A percentile compares a stretch with the other conserved stretches of the same genome.
These are phyloP conservation scores for Xylona heveae DNA, from an alignment of 495 filamentous ascomycete species.

Conservation along the genomic window DNA sequence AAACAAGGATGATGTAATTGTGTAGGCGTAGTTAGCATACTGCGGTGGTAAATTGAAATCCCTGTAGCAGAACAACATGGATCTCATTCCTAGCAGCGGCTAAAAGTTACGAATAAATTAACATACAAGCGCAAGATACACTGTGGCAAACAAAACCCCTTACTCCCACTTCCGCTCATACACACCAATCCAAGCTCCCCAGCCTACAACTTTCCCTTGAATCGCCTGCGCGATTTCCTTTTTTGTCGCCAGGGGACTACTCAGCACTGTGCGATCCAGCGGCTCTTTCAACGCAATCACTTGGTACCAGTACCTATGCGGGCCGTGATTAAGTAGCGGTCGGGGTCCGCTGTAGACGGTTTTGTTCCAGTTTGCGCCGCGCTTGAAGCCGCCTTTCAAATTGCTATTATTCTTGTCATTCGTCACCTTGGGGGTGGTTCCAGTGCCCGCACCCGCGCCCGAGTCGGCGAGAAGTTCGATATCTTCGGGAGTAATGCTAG, in stretches of 20 bases:
- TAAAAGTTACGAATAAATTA: no score
- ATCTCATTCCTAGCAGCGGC: no score
- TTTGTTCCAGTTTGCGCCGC: slow-evolving; percentile 19
- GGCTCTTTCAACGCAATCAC: slow-evolving; percentile 22
- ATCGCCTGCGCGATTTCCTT: slow-evolving; percentile 19
- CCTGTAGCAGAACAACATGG: no score
- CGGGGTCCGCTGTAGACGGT: slow-evolving; percentile 19
- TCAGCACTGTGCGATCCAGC: slow-evolving; percentile 16
- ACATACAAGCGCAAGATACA: no score
- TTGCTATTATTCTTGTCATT: no score
- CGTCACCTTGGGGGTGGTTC: no score
- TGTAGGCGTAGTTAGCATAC: no score
- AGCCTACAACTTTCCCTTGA: slow-evolving; percentile 24
- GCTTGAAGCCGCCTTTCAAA: slow-evolving; percentile 25
- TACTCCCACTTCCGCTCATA: slow-evolving; percentile 21
- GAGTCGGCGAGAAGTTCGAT: slow-evolving; percentile 13
- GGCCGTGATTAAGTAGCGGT: slow-evolving; percentile 23
- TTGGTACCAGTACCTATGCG: slow-evolving; percentile 28
- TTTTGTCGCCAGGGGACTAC: slow-evolving; percentile 15
- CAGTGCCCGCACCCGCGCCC: slow-evolving; percentile 7
- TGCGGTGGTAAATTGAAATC: no score
- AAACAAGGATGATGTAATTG: no score
- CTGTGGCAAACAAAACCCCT: no score
- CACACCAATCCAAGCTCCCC: slow-evolving; percentile 29
- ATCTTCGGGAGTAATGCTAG: slow-evolving; percentile 17